Conservation (phyloP, 208 protist species). For the Crithidia mellificae region DNA sequence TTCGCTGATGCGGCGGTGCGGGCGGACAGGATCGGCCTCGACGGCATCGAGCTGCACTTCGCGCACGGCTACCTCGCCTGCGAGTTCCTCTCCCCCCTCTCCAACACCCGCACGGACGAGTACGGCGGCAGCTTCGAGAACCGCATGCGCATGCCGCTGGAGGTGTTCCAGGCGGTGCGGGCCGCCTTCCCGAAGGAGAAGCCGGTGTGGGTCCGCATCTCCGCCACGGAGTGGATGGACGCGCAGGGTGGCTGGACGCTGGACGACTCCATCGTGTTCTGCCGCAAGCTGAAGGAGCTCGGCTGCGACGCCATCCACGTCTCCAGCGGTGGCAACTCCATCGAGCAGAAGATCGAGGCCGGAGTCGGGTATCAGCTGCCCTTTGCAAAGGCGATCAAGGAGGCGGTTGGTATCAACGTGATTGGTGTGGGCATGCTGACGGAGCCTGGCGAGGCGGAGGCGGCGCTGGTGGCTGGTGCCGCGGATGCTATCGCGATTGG, state of each 20-base stretch:
- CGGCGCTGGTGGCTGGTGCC: conserved; percentile 25
- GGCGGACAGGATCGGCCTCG: conserved; percentile 56
- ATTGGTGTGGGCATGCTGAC: conserved; percentile 75
- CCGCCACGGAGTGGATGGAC: conserved; percentile 68
- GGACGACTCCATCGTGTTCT: conserved; percentile 29
- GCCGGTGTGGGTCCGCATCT: conserved; percentile 79
- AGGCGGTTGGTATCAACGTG: conserved; percentile 42
- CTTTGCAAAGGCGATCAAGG: conserved; percentile 61
- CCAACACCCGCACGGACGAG: conserved; percentile 80
- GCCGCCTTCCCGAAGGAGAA: conserved; percentile 45
- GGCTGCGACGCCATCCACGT: conserved; percentile 63
- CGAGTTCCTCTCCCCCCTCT: conserved; percentile 61
- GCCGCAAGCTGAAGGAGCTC: conserved; percentile 45
- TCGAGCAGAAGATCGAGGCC: conserved; percentile 52
- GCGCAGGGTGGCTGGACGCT: conserved; percentile 39
- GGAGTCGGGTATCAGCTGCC: conserved; percentile 42
- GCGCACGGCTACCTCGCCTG: conserved; percentile 85
- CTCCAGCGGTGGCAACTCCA: conserved; percentile 65
- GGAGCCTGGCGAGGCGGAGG: conserved; percentile 50
- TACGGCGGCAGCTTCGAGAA: conserved; percentile 84
- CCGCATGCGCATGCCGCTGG: conserved; percentile 69
- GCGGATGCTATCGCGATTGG: conserved; percentile 73
- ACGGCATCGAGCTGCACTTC: conserved; percentile 85
- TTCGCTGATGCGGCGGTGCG: conserved; percentile 48
- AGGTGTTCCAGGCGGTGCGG: conserved; percentile 58